These are phyloP conservation scores for Candida sanyaensis DNA, from an alignment of 1,139 yeast species.

Conservation along the genomic window DNA sequence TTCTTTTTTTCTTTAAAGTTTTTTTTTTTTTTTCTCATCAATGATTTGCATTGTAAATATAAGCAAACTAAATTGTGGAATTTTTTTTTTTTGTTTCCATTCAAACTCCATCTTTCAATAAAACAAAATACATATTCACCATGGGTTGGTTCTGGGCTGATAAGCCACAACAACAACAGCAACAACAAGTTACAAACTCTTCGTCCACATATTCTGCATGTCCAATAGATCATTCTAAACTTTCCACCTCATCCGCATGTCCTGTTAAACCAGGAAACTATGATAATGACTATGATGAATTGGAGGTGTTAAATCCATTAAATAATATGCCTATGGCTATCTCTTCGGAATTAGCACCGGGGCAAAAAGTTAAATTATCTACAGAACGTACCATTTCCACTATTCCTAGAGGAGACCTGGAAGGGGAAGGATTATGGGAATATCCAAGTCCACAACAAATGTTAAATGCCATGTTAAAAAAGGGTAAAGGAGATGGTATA, in stretches of 20 bases:
- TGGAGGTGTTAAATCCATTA: constrained; percentile 62
- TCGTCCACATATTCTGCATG: constrained; percentile 18
- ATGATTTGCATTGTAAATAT: background rate
- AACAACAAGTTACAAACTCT: constrained; percentile 3
- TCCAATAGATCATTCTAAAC: constrained; percentile 32
- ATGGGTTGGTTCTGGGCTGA: constrained; percentile 93
- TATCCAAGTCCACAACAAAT: constrained; percentile 99
- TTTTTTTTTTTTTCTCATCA: background rate
- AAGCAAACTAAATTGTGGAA: background rate
- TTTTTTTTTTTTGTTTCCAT: background rate
- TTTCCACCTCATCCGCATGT: constrained; percentile 10
- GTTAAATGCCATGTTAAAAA: constrained; percentile 95
- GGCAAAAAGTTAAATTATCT: constrained; percentile 76
- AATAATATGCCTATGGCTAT: constrained; percentile 86
- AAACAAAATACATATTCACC: background rate
- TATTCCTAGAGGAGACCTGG: constrained; percentile 81
- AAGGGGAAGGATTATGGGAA: constrained; percentile 83
- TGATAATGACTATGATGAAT: constrained; percentile 4
- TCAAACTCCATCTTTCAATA: background rate
- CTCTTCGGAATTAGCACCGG: constrained; percentile 70
- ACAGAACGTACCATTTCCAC: constrained; percentile 82
- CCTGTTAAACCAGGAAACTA: constrained; percentile 9
- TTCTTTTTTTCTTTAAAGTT: background rate
- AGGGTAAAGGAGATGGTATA: constrained; percentile 83
- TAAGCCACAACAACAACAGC: constrained; percentile 12